These are phyloP conservation scores for Blepharisma japonicum DNA, from an alignment of 73 alveolate species.

Conservation along the genomic window DNA sequence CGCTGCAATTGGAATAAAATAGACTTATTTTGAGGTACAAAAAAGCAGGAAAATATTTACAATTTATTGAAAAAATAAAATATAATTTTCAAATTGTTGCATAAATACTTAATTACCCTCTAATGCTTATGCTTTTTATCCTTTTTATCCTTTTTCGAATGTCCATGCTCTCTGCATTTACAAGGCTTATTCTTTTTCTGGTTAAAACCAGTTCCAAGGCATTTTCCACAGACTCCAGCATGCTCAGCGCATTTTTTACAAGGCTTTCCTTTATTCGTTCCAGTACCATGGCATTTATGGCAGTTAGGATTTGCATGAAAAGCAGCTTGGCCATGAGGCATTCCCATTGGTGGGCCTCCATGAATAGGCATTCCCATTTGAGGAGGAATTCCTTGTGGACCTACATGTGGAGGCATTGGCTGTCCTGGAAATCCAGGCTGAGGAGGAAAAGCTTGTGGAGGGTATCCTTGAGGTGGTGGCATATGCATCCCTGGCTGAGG, in stretches of 20 bases:
- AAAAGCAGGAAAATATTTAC: too few species aligned
- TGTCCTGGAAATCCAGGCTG: not conserved
- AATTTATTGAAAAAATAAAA: too few species aligned
- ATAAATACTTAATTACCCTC: too few species aligned
- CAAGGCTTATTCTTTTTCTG: slow-evolving; percentile 33
- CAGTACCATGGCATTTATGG: slow-evolving; percentile 45
- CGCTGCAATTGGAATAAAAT: too few species aligned
- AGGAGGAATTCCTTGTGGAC: too few species aligned
- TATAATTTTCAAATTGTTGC: too few species aligned
- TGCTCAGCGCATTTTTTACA: slow-evolving; percentile 26
- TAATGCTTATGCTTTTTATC: too few species aligned
- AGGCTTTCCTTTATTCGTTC: slow-evolving; percentile 36
- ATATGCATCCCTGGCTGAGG: not conserved
- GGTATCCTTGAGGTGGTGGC: slow-evolving; percentile 5
- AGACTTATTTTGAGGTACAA: too few species aligned
- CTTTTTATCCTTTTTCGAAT: not conserved
- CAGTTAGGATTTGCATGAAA: slow-evolving; percentile 30
- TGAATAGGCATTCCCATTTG: slow-evolving; percentile 12
- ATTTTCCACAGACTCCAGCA: slow-evolving; percentile 32
- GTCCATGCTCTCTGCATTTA: slow-evolving; percentile 28
- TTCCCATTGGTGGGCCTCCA: not conserved
- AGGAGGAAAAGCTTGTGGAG: not conserved
- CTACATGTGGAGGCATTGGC: too few species aligned
- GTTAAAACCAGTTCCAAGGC: slow-evolving; percentile 43
- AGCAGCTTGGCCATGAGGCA: slow-evolving; percentile 19